Percentiles rank a stretch among this genome's conserved stretches.
Conservation (phyloP, 208 protist species). For the Trypanosoma lewisi region DNA sequence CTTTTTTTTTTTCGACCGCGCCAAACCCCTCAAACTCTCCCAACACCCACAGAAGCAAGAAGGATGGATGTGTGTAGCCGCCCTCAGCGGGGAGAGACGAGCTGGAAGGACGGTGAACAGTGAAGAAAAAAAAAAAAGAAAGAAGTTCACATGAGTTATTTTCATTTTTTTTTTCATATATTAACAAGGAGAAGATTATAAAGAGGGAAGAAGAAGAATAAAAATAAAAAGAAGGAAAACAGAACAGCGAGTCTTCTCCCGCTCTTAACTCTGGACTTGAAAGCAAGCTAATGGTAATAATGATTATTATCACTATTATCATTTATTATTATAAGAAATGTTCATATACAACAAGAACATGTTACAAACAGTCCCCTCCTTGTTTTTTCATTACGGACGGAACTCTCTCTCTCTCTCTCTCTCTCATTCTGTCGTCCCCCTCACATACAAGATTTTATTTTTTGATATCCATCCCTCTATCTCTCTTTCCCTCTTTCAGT, state of each 20-base stretch:
- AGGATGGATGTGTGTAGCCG: conserved; percentile 15
- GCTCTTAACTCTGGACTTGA: neutral
- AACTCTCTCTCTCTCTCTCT: neutral
- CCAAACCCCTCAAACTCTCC: no score
- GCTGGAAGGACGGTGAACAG: neutral
- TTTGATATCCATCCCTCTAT: neutral
- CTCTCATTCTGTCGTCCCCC: neutral
- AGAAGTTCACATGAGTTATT: neutral
- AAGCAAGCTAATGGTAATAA: neutral
- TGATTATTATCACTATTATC: neutral
- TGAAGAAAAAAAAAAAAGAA: conserved; percentile 7
- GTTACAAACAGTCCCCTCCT: no score
- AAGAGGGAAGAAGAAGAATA: neutral
- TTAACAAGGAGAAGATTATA: neutral
- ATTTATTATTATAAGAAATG: conserved; percentile 1
- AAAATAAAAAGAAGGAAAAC: no score
- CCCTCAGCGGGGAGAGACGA: neutral
- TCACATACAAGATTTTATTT: neutral
- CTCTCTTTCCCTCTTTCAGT: conserved; percentile 13
- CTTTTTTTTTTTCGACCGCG: no score
- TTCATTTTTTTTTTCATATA: neutral
- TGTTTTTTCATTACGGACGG: neutral
- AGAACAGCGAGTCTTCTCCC: no score
- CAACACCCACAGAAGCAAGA: conserved; percentile 10
- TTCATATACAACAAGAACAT: no score